Evolutionary conservation across 305 asterid species (phyloP), one percentile per base, ranked within the genome.

Genomic region (Solanum hybrid): DNA sequence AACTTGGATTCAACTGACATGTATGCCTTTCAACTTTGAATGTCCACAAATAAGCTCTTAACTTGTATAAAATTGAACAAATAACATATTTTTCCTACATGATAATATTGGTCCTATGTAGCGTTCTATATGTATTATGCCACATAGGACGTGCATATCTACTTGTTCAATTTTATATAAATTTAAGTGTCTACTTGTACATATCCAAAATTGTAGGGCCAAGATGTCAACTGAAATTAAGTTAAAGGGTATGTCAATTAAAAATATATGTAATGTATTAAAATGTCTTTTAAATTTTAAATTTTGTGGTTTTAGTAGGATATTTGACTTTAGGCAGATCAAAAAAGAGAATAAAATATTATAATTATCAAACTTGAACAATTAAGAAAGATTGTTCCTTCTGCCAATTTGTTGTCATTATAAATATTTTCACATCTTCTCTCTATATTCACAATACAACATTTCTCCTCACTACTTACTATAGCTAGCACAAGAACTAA

Each of bases 391-490:
- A 78, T 34, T 13, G 14, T 26, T 7, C 36, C 66, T 37, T 27
- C 31, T n/a, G 27, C 78, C 84, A 87, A 87, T 26, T 72, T 13
- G 84, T 73, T 13, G 84, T 73, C 32, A 9, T 72, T 87, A 87
- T 87, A 87, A 87, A 87, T 87, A 22, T 36, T 7, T 9, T 86
- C 14, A 13, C 24, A n/a, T 27, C 10, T 60, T 27, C 89, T 76
- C 14, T 36, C 89, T 9, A 17, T 9, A 76, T 76, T 76, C 42
- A 32, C 2, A 32, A 76, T 24, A 87, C 66, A 86, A 24, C 56
- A 78, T 89, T 82, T 38, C 92, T 9, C 56, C 91, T 40, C 87
- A 73, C 11, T 64, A 34, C 24, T 56, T 56, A 13, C 72, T 15
- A 51, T 27, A 29, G n/a, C 88, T 27, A 29, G n/a, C 88, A 19